A percentile compares a stretch with the other conserved stretches of the same genome.
These are phyloP conservation scores for Paratinospora sagittata DNA, from an alignment of 164 flowering plant species.

Conservation along the genomic window DNA sequence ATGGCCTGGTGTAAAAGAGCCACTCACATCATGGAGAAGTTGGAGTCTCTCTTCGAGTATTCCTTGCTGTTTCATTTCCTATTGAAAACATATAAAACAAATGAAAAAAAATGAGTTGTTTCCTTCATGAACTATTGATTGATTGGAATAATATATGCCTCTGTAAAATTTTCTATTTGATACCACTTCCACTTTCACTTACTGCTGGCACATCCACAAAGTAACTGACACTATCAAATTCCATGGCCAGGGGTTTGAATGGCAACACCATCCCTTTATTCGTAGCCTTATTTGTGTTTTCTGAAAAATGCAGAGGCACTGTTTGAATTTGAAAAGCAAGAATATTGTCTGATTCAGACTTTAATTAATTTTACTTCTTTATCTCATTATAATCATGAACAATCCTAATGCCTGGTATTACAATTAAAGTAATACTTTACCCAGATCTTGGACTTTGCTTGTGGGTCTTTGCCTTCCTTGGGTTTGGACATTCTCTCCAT, in stretches of 20 bases:
- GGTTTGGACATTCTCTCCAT: background rate
- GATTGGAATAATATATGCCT: no score
- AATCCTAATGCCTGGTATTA: background rate
- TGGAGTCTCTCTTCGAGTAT: conserved; percentile 33
- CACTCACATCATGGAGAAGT: conserved; percentile 39
- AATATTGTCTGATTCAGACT: conserved; percentile 14
- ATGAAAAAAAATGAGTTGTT: background rate
- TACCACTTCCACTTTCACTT: conserved; percentile 16
- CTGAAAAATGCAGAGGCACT: conserved; percentile 1
- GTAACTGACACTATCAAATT: conserved; percentile 42
- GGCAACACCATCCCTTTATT: conserved; percentile 57
- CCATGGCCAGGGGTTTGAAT: conserved; percentile 40
- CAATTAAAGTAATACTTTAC: background rate
- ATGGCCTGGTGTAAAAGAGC: conserved; percentile 45
- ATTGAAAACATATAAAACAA: background rate
- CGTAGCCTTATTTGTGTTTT: conserved; percentile 8
- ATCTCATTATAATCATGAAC: background rate
- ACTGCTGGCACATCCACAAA: conserved; percentile 51
- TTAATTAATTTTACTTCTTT: background rate
- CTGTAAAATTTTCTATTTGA: background rate
- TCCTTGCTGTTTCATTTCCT: conserved; percentile 49
- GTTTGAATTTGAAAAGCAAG: background rate
- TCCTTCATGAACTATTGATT: background rate
- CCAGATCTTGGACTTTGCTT: background rate
- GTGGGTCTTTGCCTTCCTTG: background rate